Evolutionary conservation across 1,284 basidiomycete genomes (phyloP).

Genomic region (Ustilago trichophora): DNA sequence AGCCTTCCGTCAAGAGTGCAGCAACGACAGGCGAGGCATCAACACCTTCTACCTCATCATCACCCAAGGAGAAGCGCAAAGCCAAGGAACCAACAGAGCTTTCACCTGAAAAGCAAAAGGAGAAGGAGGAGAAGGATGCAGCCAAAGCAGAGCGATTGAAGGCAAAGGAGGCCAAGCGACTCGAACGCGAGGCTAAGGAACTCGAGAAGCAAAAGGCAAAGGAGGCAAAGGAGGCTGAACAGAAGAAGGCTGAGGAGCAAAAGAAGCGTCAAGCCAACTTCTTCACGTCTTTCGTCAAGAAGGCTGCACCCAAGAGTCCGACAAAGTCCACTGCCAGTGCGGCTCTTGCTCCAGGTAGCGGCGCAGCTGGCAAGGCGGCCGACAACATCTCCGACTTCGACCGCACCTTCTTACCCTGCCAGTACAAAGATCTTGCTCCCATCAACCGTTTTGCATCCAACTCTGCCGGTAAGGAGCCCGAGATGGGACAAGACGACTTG

Average conservation of each 20-base stretch:
- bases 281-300: constrained; percentile 60
- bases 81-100: constrained; percentile 35
- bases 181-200: constrained; percentile 43
- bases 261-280: constrained; percentile 53
- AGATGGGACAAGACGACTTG: constrained; percentile 19
- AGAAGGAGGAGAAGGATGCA: constrained; percentile 69
- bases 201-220: constrained; percentile 65
- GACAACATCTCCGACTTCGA: constrained; percentile 52
- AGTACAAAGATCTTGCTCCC: constrained; percentile 61
- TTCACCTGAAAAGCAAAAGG: constrained; percentile 48
- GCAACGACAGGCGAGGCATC: constrained; percentile 14
- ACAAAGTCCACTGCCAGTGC: constrained; percentile 3
- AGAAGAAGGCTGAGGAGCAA: constrained; percentile 69
- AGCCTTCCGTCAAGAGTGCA: constrained; percentile 16
- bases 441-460: constrained; percentile 50
- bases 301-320: constrained; percentile 32
- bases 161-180: constrained; percentile 45
- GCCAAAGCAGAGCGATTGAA: constrained; percentile 64
- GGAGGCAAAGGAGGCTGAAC: constrained; percentile 56
- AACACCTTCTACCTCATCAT: constrained; percentile 19
- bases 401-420: constrained; percentile 59
- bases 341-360: constrained; percentile 8
- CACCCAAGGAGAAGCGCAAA: constrained; percentile 49
- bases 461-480: constrained; percentile 1
- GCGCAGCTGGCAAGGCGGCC: constrained; percentile 11